A percentile compares a stretch with the other conserved stretches of the same genome.
These are phyloP conservation scores for Fomitopsis schrenkii DNA, from an alignment of 1,284 basidiomycete species.

Conservation along the genomic window DNA sequence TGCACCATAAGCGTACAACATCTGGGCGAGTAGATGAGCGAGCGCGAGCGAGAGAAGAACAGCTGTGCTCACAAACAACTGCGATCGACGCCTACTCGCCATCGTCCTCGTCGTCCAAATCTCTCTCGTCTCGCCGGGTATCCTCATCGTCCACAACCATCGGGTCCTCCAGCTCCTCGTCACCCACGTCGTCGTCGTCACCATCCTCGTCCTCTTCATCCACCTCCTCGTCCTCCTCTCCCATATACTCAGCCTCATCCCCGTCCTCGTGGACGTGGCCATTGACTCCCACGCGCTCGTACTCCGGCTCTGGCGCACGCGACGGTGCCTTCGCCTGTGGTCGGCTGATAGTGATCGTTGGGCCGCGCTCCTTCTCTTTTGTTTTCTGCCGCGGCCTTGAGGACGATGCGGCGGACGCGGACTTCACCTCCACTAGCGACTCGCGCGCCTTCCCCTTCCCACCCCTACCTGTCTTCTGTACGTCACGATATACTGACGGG, in stretches of 20 bases:
- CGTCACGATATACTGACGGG: slow-evolving; percentile 53
- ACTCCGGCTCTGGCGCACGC: slow-evolving; percentile 15
- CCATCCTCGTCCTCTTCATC: slow-evolving; percentile 18
- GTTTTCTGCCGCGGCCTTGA: slow-evolving; percentile 9
- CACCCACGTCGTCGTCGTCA: slow-evolving; percentile 15
- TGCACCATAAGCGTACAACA: too few relatives aligned
- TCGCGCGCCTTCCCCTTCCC: slow-evolving; percentile 31
- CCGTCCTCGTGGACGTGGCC: not conserved
- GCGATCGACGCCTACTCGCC: not conserved
- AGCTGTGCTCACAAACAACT: too few relatives aligned
- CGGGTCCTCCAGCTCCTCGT: slow-evolving; percentile 16
- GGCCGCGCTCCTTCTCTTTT: slow-evolving; percentile 18
- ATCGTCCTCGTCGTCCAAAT: slow-evolving; percentile 8
- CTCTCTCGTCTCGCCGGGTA: slow-evolving; percentile 12
- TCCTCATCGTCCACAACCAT: slow-evolving; percentile 23
- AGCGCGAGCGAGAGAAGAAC: too few relatives aligned
- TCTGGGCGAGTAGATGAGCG: too few relatives aligned
- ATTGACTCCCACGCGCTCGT: slow-evolving; percentile 27
- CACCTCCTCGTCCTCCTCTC: slow-evolving; percentile 15
- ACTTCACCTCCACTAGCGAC: slow-evolving; percentile 14
- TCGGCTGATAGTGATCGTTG: slow-evolving; percentile 22
- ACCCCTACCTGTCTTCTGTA: slow-evolving; percentile 48
- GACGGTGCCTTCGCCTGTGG: not conserved
- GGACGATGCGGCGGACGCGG: slow-evolving; percentile 7
- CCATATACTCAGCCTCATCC: slow-evolving; percentile 31